Percentiles rank a stretch among this genome's conserved stretches.
Evolutionary conservation across 192 early-diverging fungal genomes (phyloP).

Genomic region (Gryganskiella cystojenkinii): DNA sequence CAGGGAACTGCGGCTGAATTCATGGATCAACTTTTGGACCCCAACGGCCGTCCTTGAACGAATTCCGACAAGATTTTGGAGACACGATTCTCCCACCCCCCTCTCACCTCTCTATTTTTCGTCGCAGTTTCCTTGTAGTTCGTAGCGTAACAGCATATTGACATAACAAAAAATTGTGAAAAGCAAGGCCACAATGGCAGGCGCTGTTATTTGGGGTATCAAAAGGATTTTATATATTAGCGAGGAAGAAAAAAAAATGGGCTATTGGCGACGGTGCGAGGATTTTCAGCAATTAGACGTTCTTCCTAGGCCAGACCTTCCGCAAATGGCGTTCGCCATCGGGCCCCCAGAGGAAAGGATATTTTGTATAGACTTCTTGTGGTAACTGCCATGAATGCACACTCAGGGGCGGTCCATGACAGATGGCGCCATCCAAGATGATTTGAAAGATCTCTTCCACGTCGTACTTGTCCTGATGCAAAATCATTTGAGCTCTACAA

Average conservation of each 20-base stretch:
- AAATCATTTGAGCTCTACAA: conserved; percentile 54
- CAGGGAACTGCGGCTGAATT: conserved; percentile 40
- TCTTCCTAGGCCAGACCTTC: conserved; percentile 48
- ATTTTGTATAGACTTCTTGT: conserved; percentile 49
- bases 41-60: not conserved
- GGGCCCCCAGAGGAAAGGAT: conserved; percentile 32
- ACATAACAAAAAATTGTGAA: no score
- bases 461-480: conserved; percentile 44
- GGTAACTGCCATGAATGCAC: conserved; percentile 46
- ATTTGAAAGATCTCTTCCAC: conserved; percentile 42
- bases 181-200: no score
- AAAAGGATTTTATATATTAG: no score
- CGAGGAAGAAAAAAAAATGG: no score
- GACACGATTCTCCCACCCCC: no score
- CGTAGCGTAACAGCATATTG: no score
- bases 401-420: conserved; percentile 48
- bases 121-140: no score
- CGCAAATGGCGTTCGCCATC: conserved; percentile 29
- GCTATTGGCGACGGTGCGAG: no score
- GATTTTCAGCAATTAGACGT: no score
- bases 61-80: no score
- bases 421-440: conserved; percentile 35
- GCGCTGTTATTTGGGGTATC: no score
- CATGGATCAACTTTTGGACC: conserved; percentile 25
- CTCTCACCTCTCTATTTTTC: no score